A percentile compares a stretch with the other conserved stretches of the same genome.
Evolutionary conservation across 768 basidiomycete genomes (phyloP).

Genomic region (Obba rivulosa): DNA sequence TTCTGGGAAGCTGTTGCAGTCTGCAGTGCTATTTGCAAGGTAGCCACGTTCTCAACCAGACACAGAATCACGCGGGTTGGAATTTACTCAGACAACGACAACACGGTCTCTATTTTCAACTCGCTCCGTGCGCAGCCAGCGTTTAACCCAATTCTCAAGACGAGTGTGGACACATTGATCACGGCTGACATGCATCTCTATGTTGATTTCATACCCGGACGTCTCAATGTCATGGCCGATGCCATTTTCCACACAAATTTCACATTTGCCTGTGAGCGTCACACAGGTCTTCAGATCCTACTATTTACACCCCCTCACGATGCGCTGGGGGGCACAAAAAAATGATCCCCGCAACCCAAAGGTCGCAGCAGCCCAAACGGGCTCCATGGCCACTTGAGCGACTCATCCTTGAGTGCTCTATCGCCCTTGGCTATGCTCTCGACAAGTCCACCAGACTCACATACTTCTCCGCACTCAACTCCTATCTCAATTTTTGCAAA

Average conservation of each 20-base stretch:
- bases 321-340: slow-evolving; percentile 17
- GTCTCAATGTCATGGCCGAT: slow-evolving; percentile 19
- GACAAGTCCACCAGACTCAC: slow-evolving; percentile 15
- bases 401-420: slow-evolving; percentile 25
- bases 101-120: slow-evolving; percentile 22
- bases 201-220: slow-evolving; percentile 21
- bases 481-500: slow-evolving; percentile 31
- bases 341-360: slow-evolving; percentile 10
- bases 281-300: not conserved
- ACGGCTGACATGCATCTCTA: slow-evolving; percentile 8
- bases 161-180: slow-evolving; percentile 11
- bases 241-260: slow-evolving; percentile 12
- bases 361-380: slow-evolving; percentile 27
- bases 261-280: not conserved
- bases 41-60: not conserved
- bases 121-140: slow-evolving; percentile 8
- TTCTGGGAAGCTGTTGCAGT: slow-evolving; percentile 6
- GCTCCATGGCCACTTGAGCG: slow-evolving; percentile 30
- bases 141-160: slow-evolving; percentile 16
- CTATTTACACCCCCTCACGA: slow-evolving; percentile 15
- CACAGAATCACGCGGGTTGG: slow-evolving; percentile 4
- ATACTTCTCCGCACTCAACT: slow-evolving; percentile 32
- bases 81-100: slow-evolving; percentile 21
- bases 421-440: slow-evolving; percentile 28
- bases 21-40: slow-evolving; percentile 1